phyloP scores from a whole-genome alignment of 108 stramenopile species.

The Pseudonitzschia multistriata region DNA sequence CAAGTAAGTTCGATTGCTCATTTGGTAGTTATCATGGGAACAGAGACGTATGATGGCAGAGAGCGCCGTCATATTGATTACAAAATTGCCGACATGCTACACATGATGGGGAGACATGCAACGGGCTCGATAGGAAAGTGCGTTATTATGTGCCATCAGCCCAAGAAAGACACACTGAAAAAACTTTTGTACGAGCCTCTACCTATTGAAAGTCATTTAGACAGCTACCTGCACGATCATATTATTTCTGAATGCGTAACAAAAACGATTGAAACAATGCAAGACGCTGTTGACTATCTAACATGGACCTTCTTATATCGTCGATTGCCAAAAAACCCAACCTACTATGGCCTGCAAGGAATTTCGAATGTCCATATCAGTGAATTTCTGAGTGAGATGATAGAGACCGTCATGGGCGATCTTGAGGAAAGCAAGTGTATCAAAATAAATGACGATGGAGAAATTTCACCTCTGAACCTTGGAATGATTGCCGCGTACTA shows the following conservation, averaged over 20 bases:
- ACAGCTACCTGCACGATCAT: slow-evolving; percentile 95
- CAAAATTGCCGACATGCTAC: slow-evolving; percentile 87
- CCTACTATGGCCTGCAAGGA: slow-evolving; percentile 95
- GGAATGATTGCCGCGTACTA: slow-evolving; percentile 99
- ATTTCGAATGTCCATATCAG: slow-evolving; percentile 90
- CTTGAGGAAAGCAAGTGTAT: slow-evolving; percentile 92
- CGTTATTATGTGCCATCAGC: slow-evolving; percentile 90
- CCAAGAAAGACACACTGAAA: slow-evolving; percentile 93
- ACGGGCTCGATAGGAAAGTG: slow-evolving; percentile 75
- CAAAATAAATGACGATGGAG: slow-evolving; percentile 89
- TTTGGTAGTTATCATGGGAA: slow-evolving; percentile 94
- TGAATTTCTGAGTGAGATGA: slow-evolving; percentile 98
- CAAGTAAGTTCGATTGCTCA: slow-evolving; percentile 68
- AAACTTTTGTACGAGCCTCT: slow-evolving; percentile 95
- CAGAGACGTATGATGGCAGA: slow-evolving; percentile 92
- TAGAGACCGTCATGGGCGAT: slow-evolving; percentile 93
- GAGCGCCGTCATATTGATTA: slow-evolving; percentile 94
- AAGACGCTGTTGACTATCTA: slow-evolving; percentile 97
- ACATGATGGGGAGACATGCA: slow-evolving; percentile 92
- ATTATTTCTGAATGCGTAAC: slow-evolving; percentile 96
- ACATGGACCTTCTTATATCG: slow-evolving; percentile 99
- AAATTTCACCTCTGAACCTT: slow-evolving; percentile 92
- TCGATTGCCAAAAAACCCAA: slow-evolving; percentile 97
- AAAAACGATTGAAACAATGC: slow-evolving; percentile 92
- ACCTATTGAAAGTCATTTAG: slow-evolving; percentile 96